phyloP scores from a whole-genome alignment of 2,329 filamentous ascomycete species.

The Fusarium tricinctum region DNA sequence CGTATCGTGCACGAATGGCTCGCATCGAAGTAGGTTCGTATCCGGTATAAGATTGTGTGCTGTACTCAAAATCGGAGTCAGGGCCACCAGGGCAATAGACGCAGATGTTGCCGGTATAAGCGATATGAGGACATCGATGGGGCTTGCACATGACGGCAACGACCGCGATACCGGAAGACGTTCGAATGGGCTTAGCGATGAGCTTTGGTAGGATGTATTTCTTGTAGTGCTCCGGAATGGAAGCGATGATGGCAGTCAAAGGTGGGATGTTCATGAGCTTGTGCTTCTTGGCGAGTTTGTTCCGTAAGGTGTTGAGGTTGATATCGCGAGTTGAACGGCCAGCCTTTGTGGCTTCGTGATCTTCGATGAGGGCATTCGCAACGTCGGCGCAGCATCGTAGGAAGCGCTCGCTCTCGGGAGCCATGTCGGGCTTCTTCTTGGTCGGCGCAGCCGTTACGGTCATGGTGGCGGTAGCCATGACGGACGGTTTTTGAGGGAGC shows the following conservation, averaged over 20 bases:
- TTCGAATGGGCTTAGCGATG: constrained; percentile 96
- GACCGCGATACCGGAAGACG: constrained; percentile 95
- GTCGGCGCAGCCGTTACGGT: constrained; percentile 75
- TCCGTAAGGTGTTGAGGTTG: constrained; percentile 90
- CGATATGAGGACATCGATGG: constrained; percentile 96
- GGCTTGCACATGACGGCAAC: constrained; percentile 99
- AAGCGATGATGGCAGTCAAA: constrained; percentile 95
- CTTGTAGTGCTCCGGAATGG: constrained; percentile 99
- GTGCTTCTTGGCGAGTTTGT: constrained; percentile 93
- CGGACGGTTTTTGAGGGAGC: background rate
- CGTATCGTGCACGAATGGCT: constrained; percentile 95
- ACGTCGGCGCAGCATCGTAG: constrained; percentile 96
- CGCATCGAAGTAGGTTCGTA: constrained; percentile 99
- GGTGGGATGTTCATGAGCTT: constrained; percentile 88
- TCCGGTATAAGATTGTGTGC: constrained; percentile 97
- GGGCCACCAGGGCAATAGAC: constrained; percentile 98
- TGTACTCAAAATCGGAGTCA: constrained; percentile 99
- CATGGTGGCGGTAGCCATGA: constrained; percentile 71
- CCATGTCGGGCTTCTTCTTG: constrained; percentile 80
- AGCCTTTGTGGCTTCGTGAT: constrained; percentile 86
- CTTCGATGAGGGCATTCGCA: constrained; percentile 92
- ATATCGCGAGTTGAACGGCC: constrained; percentile 84
- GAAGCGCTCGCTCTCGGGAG: constrained; percentile 94
- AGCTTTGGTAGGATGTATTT: constrained; percentile 98
- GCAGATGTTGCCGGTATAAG: constrained; percentile 98